Base-by-base conservation (phyloP, 139 green algal genomes). In the Zygnema circumcarinatum region DNA sequence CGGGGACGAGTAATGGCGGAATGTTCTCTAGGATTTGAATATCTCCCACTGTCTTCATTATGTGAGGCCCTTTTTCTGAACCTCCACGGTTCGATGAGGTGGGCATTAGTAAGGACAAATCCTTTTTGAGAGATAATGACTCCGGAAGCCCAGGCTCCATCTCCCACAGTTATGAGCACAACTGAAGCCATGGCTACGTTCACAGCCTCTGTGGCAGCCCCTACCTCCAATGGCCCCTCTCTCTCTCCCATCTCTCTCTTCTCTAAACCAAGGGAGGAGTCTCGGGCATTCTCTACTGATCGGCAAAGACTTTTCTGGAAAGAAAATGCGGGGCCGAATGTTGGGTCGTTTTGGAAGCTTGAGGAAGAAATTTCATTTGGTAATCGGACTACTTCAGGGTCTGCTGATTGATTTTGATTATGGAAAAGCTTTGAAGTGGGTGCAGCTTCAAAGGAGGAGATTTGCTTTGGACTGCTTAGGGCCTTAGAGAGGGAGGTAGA, bases 31-130 rank as follows among this genome's bases (percentile, higher is more conserved):
- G 7, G 47, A 62, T 25, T 7, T 7, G 47, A 62, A 62, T 7
- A 62, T 62, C 16, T 62, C 7, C 47, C 47, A 62, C 47, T 62
- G 16, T 62, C 47, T n/a, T n/a, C n/a, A 7, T 62, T 62, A 7
- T 62, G 47, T 25, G 47, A 62, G 16, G 47, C 16, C 47, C 47
- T 62, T 62, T 62, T 62, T 16, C 47, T 38, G 47, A 89, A 89
- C n/a, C 84, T 75, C 84, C 79, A 88, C 7, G 84, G 84, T 38
- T 92, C 67, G 1, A 96, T 81, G 38, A 96, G 82, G 79, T 97
- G 95, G 31, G 95, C 95, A 68, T 96, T 98, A 2, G 95, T 97
- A 0, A 98, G 54, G 1, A 97, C 68, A n/a, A 93, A 79, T 1
- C 94, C 92, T 0, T n/a, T 0, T 0, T 7, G 29, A n/a, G 67